These are phyloP conservation scores for Blastobotrys muscicola DNA, from an alignment of 805 yeast genomes.

Conservation along the genomic window DNA sequence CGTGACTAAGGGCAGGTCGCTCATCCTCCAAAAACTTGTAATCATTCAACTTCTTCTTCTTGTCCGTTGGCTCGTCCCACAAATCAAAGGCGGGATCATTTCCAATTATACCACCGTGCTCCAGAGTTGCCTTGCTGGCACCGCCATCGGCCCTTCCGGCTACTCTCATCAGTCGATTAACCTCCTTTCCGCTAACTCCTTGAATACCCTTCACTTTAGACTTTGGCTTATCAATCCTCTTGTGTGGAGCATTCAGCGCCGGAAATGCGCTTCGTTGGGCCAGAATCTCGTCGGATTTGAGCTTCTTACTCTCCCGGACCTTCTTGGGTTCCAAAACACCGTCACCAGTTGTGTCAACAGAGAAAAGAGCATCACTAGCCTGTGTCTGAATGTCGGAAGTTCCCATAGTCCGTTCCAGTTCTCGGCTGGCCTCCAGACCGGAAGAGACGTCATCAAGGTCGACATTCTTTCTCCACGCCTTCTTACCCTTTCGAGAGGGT, in stretches of 20 bases:
- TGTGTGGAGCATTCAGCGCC: constrained; percentile 39
- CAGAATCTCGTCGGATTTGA: constrained; percentile 62
- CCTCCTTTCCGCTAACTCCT: constrained; percentile 56
- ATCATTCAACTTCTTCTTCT: not conserved
- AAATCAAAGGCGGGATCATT: constrained; percentile 46
- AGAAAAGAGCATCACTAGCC: constrained; percentile 42
- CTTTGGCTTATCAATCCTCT: constrained; percentile 23
- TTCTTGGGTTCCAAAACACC: constrained; percentile 32
- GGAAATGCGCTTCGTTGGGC: constrained; percentile 71
- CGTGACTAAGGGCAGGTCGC: constrained; percentile 18
- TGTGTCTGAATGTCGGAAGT: constrained; percentile 23
- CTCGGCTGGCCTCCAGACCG: constrained; percentile 60
- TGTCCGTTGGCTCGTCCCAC: constrained; percentile 46
- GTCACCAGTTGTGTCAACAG: constrained; percentile 62
- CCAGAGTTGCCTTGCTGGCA: constrained; percentile 42
- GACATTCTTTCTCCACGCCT: constrained; percentile 87
- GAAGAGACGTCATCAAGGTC: constrained; percentile 72
- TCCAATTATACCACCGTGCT: constrained; percentile 53
- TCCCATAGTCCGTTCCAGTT: constrained; percentile 34
- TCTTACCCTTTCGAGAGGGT: constrained; percentile 84
- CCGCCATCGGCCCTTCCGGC: constrained; percentile 65
- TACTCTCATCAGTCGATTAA: constrained; percentile 56
- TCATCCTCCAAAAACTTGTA: constrained; percentile 4
- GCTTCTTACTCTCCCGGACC: constrained; percentile 33
- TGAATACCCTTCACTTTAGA: constrained; percentile 37